Evolutionary conservation across 148 eudicot species (phyloP).

Genomic region (Cornus controversa): DNA sequence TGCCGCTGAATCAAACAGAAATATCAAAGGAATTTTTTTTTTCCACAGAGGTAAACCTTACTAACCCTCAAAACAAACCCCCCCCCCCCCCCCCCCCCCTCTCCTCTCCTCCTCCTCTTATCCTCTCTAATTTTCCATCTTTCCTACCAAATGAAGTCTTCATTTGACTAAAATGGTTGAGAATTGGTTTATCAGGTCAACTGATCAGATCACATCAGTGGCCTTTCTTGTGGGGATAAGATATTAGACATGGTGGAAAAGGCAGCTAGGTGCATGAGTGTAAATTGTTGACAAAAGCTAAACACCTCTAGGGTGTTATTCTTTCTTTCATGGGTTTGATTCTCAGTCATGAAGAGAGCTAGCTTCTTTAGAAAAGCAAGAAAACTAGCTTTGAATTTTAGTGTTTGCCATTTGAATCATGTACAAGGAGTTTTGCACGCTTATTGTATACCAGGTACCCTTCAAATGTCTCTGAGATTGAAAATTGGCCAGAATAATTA

Average conservation of each 20-base stretch:
- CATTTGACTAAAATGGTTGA: background rate
- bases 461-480: background rate
- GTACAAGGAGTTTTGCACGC: background rate
- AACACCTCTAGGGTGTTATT: background rate
- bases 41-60: background rate
- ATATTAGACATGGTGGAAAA: background rate
- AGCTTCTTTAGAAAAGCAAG: background rate
- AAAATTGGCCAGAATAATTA: background rate
- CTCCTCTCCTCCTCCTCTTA: background rate
- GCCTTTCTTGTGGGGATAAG: background rate
- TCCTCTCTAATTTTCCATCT: background rate
- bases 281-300: background rate
- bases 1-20: background rate
- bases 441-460: background rate
- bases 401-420: background rate
- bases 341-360: background rate
- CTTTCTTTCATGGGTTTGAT: background rate
- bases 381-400: background rate
- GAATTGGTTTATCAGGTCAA: background rate
- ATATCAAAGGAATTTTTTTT: background rate
- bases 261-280: background rate
- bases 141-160: background rate
- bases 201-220: background rate
- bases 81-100: too few species aligned
- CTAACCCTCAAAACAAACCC: too few species aligned